Conservation (phyloP, 177 flowering plant species). For the Tripterygium wilfordii region DNA sequence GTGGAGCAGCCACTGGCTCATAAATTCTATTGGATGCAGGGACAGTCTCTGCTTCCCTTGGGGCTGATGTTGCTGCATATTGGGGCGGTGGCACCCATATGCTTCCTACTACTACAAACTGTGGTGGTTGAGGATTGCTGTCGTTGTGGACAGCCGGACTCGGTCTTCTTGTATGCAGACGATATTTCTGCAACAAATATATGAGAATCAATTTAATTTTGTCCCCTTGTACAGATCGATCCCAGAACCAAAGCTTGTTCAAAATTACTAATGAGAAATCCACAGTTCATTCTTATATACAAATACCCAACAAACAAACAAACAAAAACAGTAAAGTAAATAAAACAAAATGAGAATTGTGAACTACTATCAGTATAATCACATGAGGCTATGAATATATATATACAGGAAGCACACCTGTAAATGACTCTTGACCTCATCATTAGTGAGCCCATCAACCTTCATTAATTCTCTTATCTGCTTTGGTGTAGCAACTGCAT, state of each 20-base stretch:
- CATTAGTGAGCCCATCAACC: constrained; percentile 75
- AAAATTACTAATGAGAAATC: too few relatives aligned
- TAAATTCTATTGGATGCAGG: constrained; percentile 22
- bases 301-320: neutral
- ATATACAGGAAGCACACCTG: constrained; percentile 50
- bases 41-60: constrained; percentile 10
- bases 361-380: too few relatives aligned
- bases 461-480: constrained; percentile 75
- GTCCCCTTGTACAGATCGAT: too few relatives aligned
- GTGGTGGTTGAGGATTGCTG: constrained; percentile 39
- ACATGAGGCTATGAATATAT: too few relatives aligned
- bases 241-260: too few relatives aligned
- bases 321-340: neutral
- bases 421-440: constrained; percentile 78
- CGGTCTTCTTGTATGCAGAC: constrained; percentile 65
- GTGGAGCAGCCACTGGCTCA: constrained; percentile 33
- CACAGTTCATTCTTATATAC: too few relatives aligned
- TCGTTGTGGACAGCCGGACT: constrained; percentile 23
- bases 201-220: too few relatives aligned
- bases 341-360: too few relatives aligned
- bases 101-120: constrained; percentile 68
- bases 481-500: constrained; percentile 66
- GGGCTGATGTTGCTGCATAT: constrained; percentile 20
- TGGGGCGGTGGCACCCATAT: constrained; percentile 65
- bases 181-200: constrained; percentile 53